A percentile compares a stretch with the other conserved stretches of the same genome.
Evolutionary conservation across 345 rosid species (phyloP).

Genomic region (Salix brachista): DNA sequence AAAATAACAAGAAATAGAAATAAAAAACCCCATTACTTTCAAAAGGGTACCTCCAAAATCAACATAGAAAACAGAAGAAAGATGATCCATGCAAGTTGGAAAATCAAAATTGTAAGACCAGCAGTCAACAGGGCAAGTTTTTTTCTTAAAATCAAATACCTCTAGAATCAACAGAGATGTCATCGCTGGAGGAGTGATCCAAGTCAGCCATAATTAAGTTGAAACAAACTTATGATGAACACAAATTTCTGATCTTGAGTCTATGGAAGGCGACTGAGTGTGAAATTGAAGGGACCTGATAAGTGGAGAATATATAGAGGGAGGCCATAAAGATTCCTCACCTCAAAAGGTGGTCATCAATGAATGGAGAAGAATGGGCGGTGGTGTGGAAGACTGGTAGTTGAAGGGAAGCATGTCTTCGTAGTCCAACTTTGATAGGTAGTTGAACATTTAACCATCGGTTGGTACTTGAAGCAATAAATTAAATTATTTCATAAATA

Average conservation of each 20-base stretch:
- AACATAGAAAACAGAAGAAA: not conserved
- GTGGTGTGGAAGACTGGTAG: slow-evolving; percentile 41
- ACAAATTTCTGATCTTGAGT: not conserved
- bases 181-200: slow-evolving; percentile 30
- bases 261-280: not conserved
- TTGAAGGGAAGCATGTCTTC: slow-evolving; percentile 7
- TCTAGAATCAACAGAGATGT: slow-evolving; percentile 18
- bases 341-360: not conserved
- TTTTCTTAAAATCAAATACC: not conserved
- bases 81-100: not conserved
- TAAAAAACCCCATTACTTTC: not conserved
- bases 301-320: slow-evolving; percentile 5
- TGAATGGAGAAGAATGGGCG: slow-evolving; percentile 12
- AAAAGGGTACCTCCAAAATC: not conserved
- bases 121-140: no score
- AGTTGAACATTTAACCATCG: slow-evolving; percentile 27
- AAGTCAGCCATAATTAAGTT: slow-evolving; percentile 36
- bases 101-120: no score
- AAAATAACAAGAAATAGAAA: no score
- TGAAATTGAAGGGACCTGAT: not conserved
- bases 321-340: not conserved
- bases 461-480: slow-evolving; percentile 4
- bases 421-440: slow-evolving; percentile 50
- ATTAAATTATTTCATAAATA: no score
- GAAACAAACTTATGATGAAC: no score